phyloP scores from a whole-genome alignment of 1,284 basidiomycete genomes.

The Leucoagaricus sp. region DNA sequence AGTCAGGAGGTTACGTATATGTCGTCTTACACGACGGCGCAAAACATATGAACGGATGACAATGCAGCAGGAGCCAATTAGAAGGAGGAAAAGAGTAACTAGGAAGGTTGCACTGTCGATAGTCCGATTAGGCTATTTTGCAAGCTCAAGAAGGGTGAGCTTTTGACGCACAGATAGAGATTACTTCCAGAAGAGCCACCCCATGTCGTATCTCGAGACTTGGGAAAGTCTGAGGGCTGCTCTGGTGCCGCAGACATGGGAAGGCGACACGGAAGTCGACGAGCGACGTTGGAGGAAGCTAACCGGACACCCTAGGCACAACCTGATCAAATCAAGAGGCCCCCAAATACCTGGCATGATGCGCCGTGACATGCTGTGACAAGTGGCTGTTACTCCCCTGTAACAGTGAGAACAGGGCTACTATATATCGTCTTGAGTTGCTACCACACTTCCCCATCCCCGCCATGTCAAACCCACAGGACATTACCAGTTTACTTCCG shows the following conservation, averaged over 20 bases:
- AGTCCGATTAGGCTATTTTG: conserved; percentile 6
- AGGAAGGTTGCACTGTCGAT: conserved; percentile 64
- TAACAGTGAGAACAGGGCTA: not conserved
- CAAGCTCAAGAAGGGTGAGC: not conserved
- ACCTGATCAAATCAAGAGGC: not conserved
- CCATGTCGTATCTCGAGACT: not conserved
- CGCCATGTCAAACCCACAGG: conserved; percentile 16
- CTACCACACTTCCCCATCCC: conserved; percentile 5
- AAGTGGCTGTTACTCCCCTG: not conserved
- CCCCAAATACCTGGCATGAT: conserved; percentile 4
- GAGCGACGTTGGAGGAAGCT: conserved; percentile 1
- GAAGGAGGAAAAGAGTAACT: conserved; percentile 65
- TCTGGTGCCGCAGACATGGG: conserved; percentile 9
- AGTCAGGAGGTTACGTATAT: conserved; percentile 50
- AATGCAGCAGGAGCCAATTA: conserved; percentile 64
- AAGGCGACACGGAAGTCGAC: not conserved
- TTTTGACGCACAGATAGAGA: conserved; percentile 37
- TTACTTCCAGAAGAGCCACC: conserved; percentile 27
- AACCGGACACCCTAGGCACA: not conserved
- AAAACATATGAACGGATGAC: conserved; percentile 62
- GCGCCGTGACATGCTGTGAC: conserved; percentile 6
- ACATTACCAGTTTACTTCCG: conserved; percentile 37
- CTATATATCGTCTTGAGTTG: conserved; percentile 1
- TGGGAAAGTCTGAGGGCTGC: not conserved
- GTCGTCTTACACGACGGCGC: conserved; percentile 57